phyloP scores from a whole-genome alignment of 805 yeast genomes.

The Pichia deserticola region DNA sequence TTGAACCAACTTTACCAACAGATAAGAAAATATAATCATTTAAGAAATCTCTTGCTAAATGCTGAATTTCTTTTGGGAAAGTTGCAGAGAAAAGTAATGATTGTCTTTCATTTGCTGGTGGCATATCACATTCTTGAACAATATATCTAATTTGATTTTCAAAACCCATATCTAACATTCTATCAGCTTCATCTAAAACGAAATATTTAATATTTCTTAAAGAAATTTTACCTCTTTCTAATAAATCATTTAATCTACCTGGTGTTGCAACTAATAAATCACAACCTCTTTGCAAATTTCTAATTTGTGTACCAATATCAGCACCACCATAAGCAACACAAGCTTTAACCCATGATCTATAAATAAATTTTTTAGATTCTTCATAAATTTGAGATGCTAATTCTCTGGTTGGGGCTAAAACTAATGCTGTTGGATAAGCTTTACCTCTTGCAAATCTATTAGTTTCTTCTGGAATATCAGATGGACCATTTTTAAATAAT shows the following conservation, averaged over 20 bases:
- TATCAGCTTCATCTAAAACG: constrained; percentile 97
- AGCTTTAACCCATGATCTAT: constrained; percentile 97
- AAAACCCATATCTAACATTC: constrained; percentile 99
- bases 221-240: constrained; percentile 92
- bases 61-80: constrained; percentile 96
- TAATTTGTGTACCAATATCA: constrained; percentile 79
- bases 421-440: constrained; percentile 90
- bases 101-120: constrained; percentile 83
- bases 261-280: constrained; percentile 97
- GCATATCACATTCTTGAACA: constrained; percentile 98
- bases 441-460: constrained; percentile 53
- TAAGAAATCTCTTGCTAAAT: constrained; percentile 94
- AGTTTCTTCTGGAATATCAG: constrained; percentile 41
- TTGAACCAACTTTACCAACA: constrained; percentile 98
- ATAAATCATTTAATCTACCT: constrained; percentile 93
- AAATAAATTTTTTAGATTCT: constrained; percentile 90
- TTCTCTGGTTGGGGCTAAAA: constrained; percentile 99
- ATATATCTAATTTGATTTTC: constrained; percentile 99
- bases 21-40: constrained; percentile 92
- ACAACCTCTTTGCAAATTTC: constrained; percentile 88
- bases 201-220: constrained; percentile 84
- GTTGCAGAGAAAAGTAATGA: constrained; percentile 98
- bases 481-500: constrained; percentile 84
- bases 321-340: constrained; percentile 99
- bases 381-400: constrained; percentile 94